Conservation (phyloP, 441 rosid genomes). For the Populus trichocarpa region DNA sequence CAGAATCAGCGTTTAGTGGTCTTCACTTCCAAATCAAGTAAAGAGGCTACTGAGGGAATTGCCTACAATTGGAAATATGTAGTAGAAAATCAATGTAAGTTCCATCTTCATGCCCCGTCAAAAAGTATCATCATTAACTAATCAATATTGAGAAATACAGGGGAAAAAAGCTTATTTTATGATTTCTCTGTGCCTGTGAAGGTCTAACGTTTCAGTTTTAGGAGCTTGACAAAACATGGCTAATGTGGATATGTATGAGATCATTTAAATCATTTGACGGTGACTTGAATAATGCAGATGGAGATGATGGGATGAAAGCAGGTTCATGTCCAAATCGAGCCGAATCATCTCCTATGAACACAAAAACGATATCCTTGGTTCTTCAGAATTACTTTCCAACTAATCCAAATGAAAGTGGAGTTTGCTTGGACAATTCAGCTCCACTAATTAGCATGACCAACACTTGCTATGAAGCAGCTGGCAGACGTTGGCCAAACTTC, state of each 20-base stretch:
- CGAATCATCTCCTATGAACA: constrained; percentile 66
- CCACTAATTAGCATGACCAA: constrained; percentile 57
- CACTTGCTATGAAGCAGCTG: constrained; percentile 57
- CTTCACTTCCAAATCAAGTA: constrained; percentile 66
- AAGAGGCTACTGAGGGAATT: constrained; percentile 86
- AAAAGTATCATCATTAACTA: not conserved
- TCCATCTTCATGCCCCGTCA: not conserved
- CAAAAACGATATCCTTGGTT: constrained; percentile 52
- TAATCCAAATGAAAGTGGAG: constrained; percentile 53
- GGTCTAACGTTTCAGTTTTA: not conserved
- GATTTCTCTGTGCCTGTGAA: not conserved
- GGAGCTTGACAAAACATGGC: not conserved
- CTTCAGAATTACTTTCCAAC: constrained; percentile 67
- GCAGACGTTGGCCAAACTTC: constrained; percentile 40
- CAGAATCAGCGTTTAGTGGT: constrained; percentile 77
- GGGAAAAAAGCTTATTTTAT: not conserved
- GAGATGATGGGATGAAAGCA: constrained; percentile 62
- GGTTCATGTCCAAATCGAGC: constrained; percentile 68
- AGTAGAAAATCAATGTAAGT: constrained; percentile 80
- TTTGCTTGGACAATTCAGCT: constrained; percentile 76
- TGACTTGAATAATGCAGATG: constrained; percentile 49
- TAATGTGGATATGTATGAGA: not conserved
- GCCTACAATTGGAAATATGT: constrained; percentile 90
- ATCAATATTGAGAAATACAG: not conserved
- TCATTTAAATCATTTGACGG: not conserved